phyloP scores from a whole-genome alignment of 1,284 basidiomycete genomes.

The Ganoderma boninense region DNA sequence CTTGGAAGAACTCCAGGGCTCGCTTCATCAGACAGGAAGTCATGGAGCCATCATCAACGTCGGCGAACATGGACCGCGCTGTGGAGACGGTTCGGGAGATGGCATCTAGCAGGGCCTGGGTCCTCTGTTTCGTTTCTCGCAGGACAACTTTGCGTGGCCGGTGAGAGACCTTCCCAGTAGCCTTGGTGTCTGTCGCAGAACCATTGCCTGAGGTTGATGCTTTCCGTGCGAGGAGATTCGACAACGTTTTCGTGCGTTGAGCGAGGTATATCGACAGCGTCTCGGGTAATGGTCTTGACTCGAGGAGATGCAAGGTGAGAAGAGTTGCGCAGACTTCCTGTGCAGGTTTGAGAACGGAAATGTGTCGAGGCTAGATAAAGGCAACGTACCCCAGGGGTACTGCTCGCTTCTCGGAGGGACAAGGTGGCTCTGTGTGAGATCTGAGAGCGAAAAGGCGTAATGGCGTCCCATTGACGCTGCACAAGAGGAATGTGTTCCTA shows the following conservation, averaged over 20 bases:
- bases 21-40: slow-evolving; percentile 59
- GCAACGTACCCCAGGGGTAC: slow-evolving; percentile 22
- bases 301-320: slow-evolving; percentile 84
- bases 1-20: slow-evolving; percentile 67
- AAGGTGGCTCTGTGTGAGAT: slow-evolving; percentile 85
- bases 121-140: slow-evolving; percentile 59
- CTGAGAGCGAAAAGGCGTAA: slow-evolving; percentile 84
- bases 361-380: too few species aligned
- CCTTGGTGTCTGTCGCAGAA: slow-evolving; percentile 36
- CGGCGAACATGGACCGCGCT: slow-evolving; percentile 62
- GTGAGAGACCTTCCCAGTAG: slow-evolving; percentile 30
- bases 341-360: slow-evolving; percentile 8
- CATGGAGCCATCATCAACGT: slow-evolving; percentile 38
- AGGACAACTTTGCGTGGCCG: slow-evolving; percentile 45
- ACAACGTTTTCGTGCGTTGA: slow-evolving; percentile 76
- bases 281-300: slow-evolving; percentile 80
- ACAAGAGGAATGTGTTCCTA: slow-evolving; percentile 85
- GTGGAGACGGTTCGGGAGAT: slow-evolving; percentile 64
- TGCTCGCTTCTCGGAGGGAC: slow-evolving; percentile 66
- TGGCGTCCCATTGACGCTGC: slow-evolving; percentile 89
- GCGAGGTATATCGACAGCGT: slow-evolving; percentile 74
- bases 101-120: slow-evolving; percentile 58
- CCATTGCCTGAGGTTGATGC: slow-evolving; percentile 46
- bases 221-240: slow-evolving; percentile 49
- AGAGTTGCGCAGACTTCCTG: slow-evolving; percentile 80